A percentile compares a stretch with the other conserved stretches of the same genome.
Evolutionary conservation across 345 rosid genomes (phyloP).

Genomic region (Citrus mangshanensis): DNA sequence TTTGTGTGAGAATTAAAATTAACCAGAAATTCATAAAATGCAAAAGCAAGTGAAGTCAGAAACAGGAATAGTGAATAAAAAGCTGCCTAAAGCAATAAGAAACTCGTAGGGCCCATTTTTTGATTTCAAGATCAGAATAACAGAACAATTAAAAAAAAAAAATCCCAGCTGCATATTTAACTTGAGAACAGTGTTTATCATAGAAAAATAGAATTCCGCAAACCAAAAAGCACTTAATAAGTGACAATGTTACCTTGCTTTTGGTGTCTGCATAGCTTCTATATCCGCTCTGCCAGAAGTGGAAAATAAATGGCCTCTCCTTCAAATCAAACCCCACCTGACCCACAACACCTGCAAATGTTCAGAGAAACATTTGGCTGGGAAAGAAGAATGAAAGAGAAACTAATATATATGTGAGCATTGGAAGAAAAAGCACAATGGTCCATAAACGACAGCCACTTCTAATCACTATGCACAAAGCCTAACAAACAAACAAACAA

Average conservation of each 20-base stretch:
- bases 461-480: constrained; percentile 34
- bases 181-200: constrained; percentile 5
- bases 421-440: constrained; percentile 10
- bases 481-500: constrained; percentile 57
- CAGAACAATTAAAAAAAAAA: not conserved
- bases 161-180: not conserved
- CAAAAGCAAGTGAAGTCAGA: not conserved
- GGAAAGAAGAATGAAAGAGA: constrained; percentile 35
- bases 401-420: constrained; percentile 25
- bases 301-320: constrained; percentile 19
- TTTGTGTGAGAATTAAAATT: too few species aligned
- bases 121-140: not conserved
- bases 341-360: constrained; percentile 48
- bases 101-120: not conserved
- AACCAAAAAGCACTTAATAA: not conserved
- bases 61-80: not conserved
- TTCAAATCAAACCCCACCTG: constrained; percentile 37
- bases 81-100: not conserved
- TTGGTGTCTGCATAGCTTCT: constrained; percentile 80
- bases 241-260: constrained; percentile 54
- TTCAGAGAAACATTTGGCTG: constrained; percentile 29
- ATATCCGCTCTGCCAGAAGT: constrained; percentile 21
- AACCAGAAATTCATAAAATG: not conserved
- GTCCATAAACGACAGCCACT: constrained; percentile 24
- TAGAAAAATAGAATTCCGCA: not conserved